Evolutionary conservation across 1,139 yeast genomes (phyloP).

Genomic region (Scheffersomyces illinoinensis): DNA sequence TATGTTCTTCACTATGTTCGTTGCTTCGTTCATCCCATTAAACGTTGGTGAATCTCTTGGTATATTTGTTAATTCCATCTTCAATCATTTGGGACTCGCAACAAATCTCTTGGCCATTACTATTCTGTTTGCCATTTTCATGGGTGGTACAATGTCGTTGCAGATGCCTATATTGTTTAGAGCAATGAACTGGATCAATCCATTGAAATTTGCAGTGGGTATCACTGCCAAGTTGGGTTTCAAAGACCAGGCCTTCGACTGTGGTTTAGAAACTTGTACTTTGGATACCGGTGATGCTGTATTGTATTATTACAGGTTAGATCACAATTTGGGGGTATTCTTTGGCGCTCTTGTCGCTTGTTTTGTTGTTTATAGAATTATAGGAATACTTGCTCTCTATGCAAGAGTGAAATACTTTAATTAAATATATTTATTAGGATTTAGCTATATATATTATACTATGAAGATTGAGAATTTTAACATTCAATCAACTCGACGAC

Average conservation of each 20-base stretch:
- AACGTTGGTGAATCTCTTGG: constrained; percentile 86
- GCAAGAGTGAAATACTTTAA: constrained; percentile 26
- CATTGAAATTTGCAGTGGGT: constrained; percentile 69
- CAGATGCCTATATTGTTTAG: constrained; percentile 68
- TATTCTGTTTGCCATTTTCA: constrained; percentile 67
- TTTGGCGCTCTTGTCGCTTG: constrained; percentile 41
- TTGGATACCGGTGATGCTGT: constrained; percentile 53
- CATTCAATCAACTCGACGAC: constrained; percentile 39
- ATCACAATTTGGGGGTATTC: constrained; percentile 10
- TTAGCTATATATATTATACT: neutral
- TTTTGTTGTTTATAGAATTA: constrained; percentile 32
- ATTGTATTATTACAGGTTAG: constrained; percentile 42
- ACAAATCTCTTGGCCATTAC: constrained; percentile 67
- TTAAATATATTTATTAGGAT: constrained; percentile 4
- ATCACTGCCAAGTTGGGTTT: constrained; percentile 41
- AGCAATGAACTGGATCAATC: constrained; percentile 72
- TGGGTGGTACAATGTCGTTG: constrained; percentile 87
- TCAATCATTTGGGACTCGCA: constrained; percentile 78
- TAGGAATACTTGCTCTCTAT: constrained; percentile 29
- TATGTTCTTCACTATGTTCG: constrained; percentile 67
- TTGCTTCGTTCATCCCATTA: constrained; percentile 54
- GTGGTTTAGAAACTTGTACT: constrained; percentile 31
- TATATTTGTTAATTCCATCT: constrained; percentile 71
- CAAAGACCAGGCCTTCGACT: constrained; percentile 14
- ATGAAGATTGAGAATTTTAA: constrained; percentile 6